A percentile compares a stretch with the other conserved stretches of the same genome.
phyloP scores from a whole-genome alignment of 2,329 filamentous ascomycete species.

The Colletotrichum liriopes region DNA sequence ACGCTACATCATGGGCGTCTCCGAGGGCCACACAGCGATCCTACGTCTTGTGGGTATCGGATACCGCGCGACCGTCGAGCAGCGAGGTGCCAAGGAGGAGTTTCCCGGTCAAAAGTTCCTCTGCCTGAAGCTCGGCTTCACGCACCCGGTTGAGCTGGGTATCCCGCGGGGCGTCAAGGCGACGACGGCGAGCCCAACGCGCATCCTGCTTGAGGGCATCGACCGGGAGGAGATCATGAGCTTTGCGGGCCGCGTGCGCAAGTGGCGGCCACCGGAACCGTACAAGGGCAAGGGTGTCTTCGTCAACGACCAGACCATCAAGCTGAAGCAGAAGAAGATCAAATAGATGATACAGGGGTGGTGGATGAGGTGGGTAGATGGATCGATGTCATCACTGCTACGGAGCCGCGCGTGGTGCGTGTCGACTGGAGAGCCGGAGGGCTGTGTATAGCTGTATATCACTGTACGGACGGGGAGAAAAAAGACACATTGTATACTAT shows the following conservation, averaged over 20 bases:
- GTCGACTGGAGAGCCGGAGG: slow-evolving; percentile 11
- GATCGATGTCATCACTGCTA: background rate
- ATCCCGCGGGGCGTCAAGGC: slow-evolving; percentile 88
- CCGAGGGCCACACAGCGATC: slow-evolving; percentile 95
- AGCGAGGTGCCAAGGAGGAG: slow-evolving; percentile 79
- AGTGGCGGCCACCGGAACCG: slow-evolving; percentile 93
- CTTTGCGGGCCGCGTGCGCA: slow-evolving; percentile 90
- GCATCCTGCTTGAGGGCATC: slow-evolving; percentile 89
- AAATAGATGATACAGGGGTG: slow-evolving; percentile 70
- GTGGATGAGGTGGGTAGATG: background rate
- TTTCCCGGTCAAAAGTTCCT: slow-evolving; percentile 91
- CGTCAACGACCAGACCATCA: slow-evolving; percentile 97
- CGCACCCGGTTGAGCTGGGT: slow-evolving; percentile 92
- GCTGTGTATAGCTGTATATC: slow-evolving; percentile 44
- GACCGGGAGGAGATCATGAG: slow-evolving; percentile 90
- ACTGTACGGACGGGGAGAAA: slow-evolving; percentile 34
- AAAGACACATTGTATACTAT: slow-evolving; percentile 39
- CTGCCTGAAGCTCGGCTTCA: slow-evolving; percentile 95
- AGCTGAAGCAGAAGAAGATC: slow-evolving; percentile 97
- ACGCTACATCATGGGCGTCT: slow-evolving; percentile 93
- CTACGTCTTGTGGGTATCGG: slow-evolving; percentile 95
- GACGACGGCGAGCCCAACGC: slow-evolving; percentile 90
- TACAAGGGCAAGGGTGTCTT: slow-evolving; percentile 99
- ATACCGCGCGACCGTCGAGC: slow-evolving; percentile 90
- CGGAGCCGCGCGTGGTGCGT: background rate